Base-by-base conservation (phyloP, 805 yeast species). In the Candida broadrunensis region DNA sequence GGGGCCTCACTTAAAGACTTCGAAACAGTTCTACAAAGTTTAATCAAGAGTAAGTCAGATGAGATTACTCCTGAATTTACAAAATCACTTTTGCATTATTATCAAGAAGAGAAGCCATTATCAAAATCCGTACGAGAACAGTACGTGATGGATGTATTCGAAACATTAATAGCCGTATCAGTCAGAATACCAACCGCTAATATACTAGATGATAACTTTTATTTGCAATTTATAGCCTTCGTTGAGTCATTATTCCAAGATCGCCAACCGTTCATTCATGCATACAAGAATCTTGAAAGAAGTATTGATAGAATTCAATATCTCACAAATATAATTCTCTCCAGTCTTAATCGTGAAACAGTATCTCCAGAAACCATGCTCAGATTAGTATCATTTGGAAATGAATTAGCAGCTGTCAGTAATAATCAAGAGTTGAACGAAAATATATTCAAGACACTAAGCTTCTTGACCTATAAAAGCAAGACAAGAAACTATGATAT, bases 241-340 rank as follows among this genome's bases (percentile, higher is more conserved):
- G 45, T 67, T 11, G 70, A 67, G 33, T 37, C 46, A 5, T 39
- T 67, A 15, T 68, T 54, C 44, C 43, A 41, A 5, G 56, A 57
- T 6, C 32, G 43, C 3, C 54, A 54, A 16, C 72, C 72, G 0
- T 39, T 43, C n/a, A 53, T 56, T 9, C 75, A 70, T 44, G 70
- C 68, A 45, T 67, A 58, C 50, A 44, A 55, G 35, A 51, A 66
- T 42, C 36, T 50, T 33, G 63, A 67, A 19, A 47, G 51, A 38
- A 65, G 54, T 44, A 39, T 64, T 14, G 55, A 54, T 25, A 37
- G 58, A 19, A 39, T 60, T 4, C 61, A 56, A 34, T 32, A 43
- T 11, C 20, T 55, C 3, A 31, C 48, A n/a, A 38, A 37, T 16
- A 14, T 36, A 16, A 35, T 37, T 11, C 16, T 43, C 1, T 29